Conservation (phyloP, 768 basidiomycete genomes). For the Tricholoma terreum region DNA sequence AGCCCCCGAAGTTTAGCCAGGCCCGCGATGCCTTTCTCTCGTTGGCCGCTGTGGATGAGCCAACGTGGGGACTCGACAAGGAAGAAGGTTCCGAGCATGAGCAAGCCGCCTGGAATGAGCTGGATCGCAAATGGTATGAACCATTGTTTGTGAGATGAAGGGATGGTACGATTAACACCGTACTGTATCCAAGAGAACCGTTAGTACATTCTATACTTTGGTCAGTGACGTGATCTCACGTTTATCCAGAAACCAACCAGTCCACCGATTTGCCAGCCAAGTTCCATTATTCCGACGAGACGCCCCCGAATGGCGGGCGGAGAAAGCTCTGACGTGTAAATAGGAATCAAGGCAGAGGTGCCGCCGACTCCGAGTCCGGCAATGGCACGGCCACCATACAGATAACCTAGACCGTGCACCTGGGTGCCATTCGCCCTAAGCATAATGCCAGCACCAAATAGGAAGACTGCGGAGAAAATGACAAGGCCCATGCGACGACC, state of each 20-base stretch:
- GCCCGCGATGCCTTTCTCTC: slow-evolving; percentile 27
- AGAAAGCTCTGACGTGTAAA: slow-evolving; percentile 44
- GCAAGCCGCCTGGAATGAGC: slow-evolving; percentile 33
- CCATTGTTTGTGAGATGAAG: slow-evolving; percentile 31
- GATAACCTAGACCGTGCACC: slow-evolving; percentile 31
- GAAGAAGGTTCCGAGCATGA: slow-evolving; percentile 31
- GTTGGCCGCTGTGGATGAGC: slow-evolving; percentile 35
- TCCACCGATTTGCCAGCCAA: slow-evolving; percentile 48
- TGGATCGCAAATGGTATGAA: slow-evolving; percentile 38
- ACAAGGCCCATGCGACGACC: slow-evolving; percentile 35
- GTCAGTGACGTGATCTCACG: neutral
- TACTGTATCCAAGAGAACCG: slow-evolving; percentile 10
- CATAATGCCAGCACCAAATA: neutral
- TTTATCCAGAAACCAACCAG: slow-evolving; percentile 40
- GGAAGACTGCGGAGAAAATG: slow-evolving; percentile 38
- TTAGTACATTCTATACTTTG: neutral
- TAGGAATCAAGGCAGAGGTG: slow-evolving; percentile 35
- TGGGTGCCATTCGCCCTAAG: slow-evolving; percentile 15
- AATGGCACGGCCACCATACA: slow-evolving; percentile 42
- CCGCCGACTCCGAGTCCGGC: slow-evolving; percentile 41
- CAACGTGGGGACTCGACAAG: slow-evolving; percentile 35
- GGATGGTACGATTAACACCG: slow-evolving; percentile 29
- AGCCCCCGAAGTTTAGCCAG: slow-evolving; percentile 32
- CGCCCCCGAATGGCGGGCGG: slow-evolving; percentile 44
- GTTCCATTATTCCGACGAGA: slow-evolving; percentile 46